Conservation (phyloP, 2,329 filamentous ascomycete genomes). For the Penicillium polonicum region DNA sequence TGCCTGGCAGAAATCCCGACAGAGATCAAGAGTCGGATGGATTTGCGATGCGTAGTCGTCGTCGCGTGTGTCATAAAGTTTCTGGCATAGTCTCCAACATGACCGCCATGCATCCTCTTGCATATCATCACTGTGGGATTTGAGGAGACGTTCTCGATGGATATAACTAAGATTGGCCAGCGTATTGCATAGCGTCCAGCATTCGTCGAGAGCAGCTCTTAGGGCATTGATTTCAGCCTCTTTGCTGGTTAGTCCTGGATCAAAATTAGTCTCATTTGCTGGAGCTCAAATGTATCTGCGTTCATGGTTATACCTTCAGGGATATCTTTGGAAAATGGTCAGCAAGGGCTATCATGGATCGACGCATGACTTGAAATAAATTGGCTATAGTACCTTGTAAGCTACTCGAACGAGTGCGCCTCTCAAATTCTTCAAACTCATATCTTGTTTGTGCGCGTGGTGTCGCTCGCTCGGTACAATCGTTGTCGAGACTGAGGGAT, state of each 20-base stretch:
- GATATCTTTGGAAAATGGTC: constrained; percentile 30
- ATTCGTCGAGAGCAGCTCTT: constrained; percentile 77
- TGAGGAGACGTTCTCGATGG: constrained; percentile 76
- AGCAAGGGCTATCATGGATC: constrained; percentile 10
- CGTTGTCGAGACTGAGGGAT: constrained; percentile 64
- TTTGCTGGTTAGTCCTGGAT: constrained; percentile 48
- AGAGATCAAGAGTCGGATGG: constrained; percentile 76
- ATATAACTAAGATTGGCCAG: constrained; percentile 80
- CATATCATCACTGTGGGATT: constrained; percentile 69
- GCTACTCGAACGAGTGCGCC: constrained; percentile 63
- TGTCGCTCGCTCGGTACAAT: constrained; percentile 68
- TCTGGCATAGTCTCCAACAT: constrained; percentile 90
- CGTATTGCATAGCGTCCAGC: constrained; percentile 92
- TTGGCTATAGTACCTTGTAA: constrained; percentile 65
- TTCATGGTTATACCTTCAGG: constrained; percentile 29
- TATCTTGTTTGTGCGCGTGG: constrained; percentile 80
- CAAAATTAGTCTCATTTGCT: constrained; percentile 20
- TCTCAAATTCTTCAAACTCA: constrained; percentile 61
- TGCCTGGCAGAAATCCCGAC: constrained; percentile 87
- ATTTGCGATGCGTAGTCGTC: constrained; percentile 68
- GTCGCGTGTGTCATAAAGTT: constrained; percentile 77
- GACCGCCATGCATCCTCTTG: constrained; percentile 90
- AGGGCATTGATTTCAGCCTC: constrained; percentile 63
- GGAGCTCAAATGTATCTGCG: constrained; percentile 20
- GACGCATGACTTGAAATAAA: constrained; percentile 25